Evolutionary conservation across 2,329 filamentous ascomycete genomes (phyloP).

Genomic region (Microsporum canis): DNA sequence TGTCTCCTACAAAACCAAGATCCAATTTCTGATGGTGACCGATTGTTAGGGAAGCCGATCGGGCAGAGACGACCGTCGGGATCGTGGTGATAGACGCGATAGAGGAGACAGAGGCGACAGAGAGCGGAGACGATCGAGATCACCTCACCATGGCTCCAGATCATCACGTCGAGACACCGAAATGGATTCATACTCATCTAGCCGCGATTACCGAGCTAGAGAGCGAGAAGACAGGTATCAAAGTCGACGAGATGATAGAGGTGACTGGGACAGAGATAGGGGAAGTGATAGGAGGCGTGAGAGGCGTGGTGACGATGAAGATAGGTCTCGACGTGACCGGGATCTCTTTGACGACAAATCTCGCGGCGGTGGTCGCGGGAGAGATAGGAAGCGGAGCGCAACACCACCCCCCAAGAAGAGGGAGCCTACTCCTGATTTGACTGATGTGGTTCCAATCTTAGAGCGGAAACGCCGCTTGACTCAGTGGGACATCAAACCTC

Average conservation of each 20-base stretch:
- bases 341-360: slow-evolving; percentile 54
- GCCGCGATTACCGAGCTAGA: slow-evolving; percentile 80
- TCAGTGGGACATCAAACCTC: slow-evolving; percentile 99
- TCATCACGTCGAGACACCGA: slow-evolving; percentile 60
- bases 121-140: slow-evolving; percentile 70
- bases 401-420: slow-evolving; percentile 78
- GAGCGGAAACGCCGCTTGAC: slow-evolving; percentile 86
- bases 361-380: slow-evolving; percentile 29
- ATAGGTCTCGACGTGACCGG: slow-evolving; percentile 41
- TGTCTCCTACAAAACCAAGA: slow-evolving; percentile 18
- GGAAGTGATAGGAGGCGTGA: slow-evolving; percentile 47
- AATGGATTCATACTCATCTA: slow-evolving; percentile 81
- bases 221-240: slow-evolving; percentile 89
- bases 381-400: slow-evolving; percentile 58
- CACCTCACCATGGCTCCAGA: slow-evolving; percentile 62
- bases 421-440: slow-evolving; percentile 91
- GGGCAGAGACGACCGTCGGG: slow-evolving; percentile 35
- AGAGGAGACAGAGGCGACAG: slow-evolving; percentile 38
- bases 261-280: slow-evolving; percentile 63
- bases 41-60: slow-evolving; percentile 35
- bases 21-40: slow-evolving; percentile 17
- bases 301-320: slow-evolving; percentile 54
- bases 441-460: slow-evolving; percentile 67
- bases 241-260: slow-evolving; percentile 57
- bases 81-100: slow-evolving; percentile 34